These are phyloP conservation scores for Crithidia brevicula DNA, from an alignment of 208 protist species.

Conservation along the genomic window DNA sequence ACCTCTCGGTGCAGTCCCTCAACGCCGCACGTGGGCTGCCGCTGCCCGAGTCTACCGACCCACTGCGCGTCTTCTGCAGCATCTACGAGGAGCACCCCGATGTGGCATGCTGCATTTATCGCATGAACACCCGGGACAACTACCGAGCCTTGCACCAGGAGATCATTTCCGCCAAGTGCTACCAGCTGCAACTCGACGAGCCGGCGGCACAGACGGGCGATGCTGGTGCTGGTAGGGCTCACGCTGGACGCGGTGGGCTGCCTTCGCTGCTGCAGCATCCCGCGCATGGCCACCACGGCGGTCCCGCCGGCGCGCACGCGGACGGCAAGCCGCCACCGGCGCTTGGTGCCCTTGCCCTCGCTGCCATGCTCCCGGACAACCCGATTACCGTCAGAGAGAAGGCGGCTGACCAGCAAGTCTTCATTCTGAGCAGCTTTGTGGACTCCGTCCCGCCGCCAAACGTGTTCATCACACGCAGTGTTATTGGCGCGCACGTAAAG, in stretches of 20 bases:
- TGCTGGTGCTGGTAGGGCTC: background rate
- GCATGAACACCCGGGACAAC: conserved; percentile 73
- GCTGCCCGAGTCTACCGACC: conserved; percentile 61
- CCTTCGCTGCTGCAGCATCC: conserved; percentile 13
- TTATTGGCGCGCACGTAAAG: conserved; percentile 78
- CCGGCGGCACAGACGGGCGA: background rate
- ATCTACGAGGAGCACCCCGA: conserved; percentile 73
- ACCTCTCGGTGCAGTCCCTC: conserved; percentile 50
- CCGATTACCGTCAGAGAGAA: conserved; percentile 60
- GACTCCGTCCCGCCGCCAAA: conserved; percentile 57
- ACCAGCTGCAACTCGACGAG: conserved; percentile 43
- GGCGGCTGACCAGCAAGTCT: conserved; percentile 42
- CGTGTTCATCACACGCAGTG: conserved; percentile 68
- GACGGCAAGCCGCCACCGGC: conserved; percentile 16
- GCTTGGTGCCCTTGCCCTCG: conserved; percentile 40
- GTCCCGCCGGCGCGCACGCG: background rate
- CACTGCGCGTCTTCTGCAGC: conserved; percentile 74
- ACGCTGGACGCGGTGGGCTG: conserved; percentile 5
- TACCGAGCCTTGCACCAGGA: conserved; percentile 69
- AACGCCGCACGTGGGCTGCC: conserved; percentile 47
- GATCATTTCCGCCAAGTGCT: conserved; percentile 70
- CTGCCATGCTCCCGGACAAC: conserved; percentile 51
- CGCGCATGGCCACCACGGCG: conserved; percentile 4
- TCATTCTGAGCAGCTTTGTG: conserved; percentile 68
- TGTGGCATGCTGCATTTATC: conserved; percentile 46